Base-by-base conservation (phyloP, 208 protist genomes). In the Novymonas esmeraldas region DNA sequence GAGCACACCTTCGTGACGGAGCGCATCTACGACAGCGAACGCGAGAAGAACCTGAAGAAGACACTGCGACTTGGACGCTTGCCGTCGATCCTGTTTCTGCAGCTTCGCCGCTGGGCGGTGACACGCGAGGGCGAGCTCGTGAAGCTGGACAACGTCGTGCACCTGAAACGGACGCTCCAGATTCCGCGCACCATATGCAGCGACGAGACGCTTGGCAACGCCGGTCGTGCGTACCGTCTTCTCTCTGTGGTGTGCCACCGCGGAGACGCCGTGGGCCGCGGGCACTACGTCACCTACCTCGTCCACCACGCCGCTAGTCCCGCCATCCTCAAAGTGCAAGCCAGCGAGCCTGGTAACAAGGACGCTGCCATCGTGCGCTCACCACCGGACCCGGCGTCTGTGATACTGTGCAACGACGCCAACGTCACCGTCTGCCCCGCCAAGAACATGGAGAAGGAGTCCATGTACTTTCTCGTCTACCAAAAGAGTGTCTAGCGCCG, bases 221-320 rank as follows among this genome's bases (percentile, higher is more conserved):
- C 52, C 6, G 77, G 55, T n/a, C 76, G 90, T 18, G 76, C 69
- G 7, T 96, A 94, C 59, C 55, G 79, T 33, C 75, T 96, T 24
- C 42, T 92, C 14, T 81, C 84, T 3, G 86, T 89, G 24, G 78
- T 94, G 22, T 67, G 75, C 13, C 91, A 96, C 50, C 88, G 84
- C 20, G 91, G 91, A 18, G 58, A 49, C 7, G 73, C 64, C 0
- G 70, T 77, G 42, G 72, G 72, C 4, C 67, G 73, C 13, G 91
- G 91, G 3, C 91, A 96, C 72, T 96, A 96, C 66, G 84, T 94
- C 24, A 81, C 86, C 7, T 94, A 92, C 67, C 55, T 96, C 14
- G 61, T 68, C 14, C 56, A 73, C 22, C 68, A 84, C 74, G 82
- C 70, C 0, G 82, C 85, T 2, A 75, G 58, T 31, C 81, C 76